phyloP scores from a whole-genome alignment of 2,329 filamentous ascomycete genomes.

The Sphaceloma murrayae region DNA sequence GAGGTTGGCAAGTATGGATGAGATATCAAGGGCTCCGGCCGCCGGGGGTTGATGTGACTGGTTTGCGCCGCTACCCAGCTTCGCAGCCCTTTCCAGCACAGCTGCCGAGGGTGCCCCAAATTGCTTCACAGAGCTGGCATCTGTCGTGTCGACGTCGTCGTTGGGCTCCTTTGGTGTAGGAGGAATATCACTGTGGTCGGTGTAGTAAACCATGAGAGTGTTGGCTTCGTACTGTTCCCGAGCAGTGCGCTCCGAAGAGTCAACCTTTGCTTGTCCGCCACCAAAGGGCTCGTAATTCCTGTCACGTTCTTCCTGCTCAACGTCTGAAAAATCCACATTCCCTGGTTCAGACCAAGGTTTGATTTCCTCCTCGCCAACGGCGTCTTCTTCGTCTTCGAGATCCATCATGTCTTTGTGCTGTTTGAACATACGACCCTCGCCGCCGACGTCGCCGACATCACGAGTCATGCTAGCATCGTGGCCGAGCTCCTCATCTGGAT shows the following conservation, averaged over 20 bases:
- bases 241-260: conserved; percentile 35
- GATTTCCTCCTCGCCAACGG: conserved; percentile 43
- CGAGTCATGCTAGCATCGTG: conserved; percentile 58
- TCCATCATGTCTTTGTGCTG: conserved; percentile 56
- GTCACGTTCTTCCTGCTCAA: conserved; percentile 33
- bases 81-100: conserved; percentile 21
- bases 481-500: conserved; percentile 60
- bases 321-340: conserved; percentile 35
- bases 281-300: conserved; percentile 39
- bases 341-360: conserved; percentile 16
- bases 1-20: conserved; percentile 19
- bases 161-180: conserved; percentile 37
- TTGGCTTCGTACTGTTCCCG: conserved; percentile 38
- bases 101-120: conserved; percentile 33
- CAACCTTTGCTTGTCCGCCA: conserved; percentile 33
- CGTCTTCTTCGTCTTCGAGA: conserved; percentile 54
- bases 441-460: conserved; percentile 62
- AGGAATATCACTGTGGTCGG: conserved; percentile 37
- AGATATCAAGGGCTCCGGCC: conserved; percentile 17
- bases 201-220: conserved; percentile 41
- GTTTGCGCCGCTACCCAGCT: conserved; percentile 17
- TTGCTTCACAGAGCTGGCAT: conserved; percentile 24
- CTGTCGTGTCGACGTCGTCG: conserved; percentile 29
- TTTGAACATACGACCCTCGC: conserved; percentile 48
- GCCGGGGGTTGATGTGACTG: too few species aligned